phyloP scores from a whole-genome alignment of 768 basidiomycete species.

The Phlebiopsis flavidoalba region DNA sequence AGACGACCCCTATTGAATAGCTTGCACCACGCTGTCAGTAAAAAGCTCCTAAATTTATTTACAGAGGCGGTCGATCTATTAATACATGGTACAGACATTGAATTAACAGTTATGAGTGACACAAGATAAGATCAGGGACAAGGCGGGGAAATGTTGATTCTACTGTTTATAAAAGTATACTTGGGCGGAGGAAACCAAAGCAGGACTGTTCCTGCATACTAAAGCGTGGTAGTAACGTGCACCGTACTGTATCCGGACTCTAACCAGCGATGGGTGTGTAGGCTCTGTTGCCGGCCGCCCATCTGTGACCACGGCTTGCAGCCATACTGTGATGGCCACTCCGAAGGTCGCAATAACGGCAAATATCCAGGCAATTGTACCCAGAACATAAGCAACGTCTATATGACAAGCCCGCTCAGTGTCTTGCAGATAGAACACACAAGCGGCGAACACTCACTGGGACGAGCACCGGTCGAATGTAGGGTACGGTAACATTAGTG shows the following conservation, averaged over 20 bases:
- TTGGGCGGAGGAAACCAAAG: not conserved
- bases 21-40: not conserved
- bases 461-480: slow-evolving; percentile 53
- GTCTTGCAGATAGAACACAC: not conserved
- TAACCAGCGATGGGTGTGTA: slow-evolving; percentile 38
- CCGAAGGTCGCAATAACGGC: slow-evolving; percentile 47
- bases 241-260: not conserved
- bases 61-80: not conserved
- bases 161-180: not conserved
- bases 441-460: slow-evolving; percentile 39
- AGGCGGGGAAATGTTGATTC: not conserved
- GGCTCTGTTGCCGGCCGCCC: slow-evolving; percentile 75
- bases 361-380: slow-evolving; percentile 55
- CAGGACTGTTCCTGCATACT: not conserved
- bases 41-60: not conserved
- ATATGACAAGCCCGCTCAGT: not conserved
- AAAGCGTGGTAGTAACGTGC: not conserved
- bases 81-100: not conserved
- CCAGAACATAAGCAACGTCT: slow-evolving; percentile 61
- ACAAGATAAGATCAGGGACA: not conserved
- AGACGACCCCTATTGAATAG: slow-evolving; percentile 34
- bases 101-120: not conserved
- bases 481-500: slow-evolving; percentile 36
- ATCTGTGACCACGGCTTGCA: slow-evolving; percentile 55
- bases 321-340: slow-evolving; percentile 56